Evolutionary conservation across 176 grass and related monocot species (phyloP).

Genomic region (Carex scoparia): DNA sequence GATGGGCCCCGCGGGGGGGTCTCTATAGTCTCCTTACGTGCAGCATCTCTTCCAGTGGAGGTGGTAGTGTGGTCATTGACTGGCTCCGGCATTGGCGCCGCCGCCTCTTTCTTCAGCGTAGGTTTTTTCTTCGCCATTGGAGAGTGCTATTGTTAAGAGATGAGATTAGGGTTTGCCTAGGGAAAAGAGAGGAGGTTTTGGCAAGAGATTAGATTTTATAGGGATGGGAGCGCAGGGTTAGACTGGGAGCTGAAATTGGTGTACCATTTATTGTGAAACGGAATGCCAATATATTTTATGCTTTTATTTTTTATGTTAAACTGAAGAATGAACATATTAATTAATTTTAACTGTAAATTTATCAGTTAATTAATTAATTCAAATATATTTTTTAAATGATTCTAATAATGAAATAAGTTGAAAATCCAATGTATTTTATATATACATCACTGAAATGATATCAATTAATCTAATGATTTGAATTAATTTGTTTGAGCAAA

Average conservation of each 20-base stretch:
- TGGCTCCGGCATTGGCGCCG: conserved; percentile 5
- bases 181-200: conserved; percentile 25
- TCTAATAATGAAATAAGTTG: not conserved
- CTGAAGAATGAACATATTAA: not conserved
- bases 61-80: not conserved
- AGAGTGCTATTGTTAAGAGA: not conserved
- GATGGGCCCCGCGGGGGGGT: not conserved
- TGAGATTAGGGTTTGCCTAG: conserved; percentile 28
- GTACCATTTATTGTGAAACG: not conserved
- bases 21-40: not conserved
- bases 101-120: conserved; percentile 19
- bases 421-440: not conserved
- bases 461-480: not conserved
- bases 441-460: not conserved
- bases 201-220: conserved; percentile 4
- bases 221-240: not conserved
- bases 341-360: not conserved
- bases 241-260: not conserved
- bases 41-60: not conserved
- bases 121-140: conserved; percentile 24
- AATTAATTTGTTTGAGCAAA: not conserved
- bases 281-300: not conserved
- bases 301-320: not conserved
- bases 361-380: not conserved
- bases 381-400: not conserved